These are phyloP conservation scores for Pyricularia pennisetigena DNA, from an alignment of 2,329 filamentous ascomycete species.

Conservation along the genomic window DNA sequence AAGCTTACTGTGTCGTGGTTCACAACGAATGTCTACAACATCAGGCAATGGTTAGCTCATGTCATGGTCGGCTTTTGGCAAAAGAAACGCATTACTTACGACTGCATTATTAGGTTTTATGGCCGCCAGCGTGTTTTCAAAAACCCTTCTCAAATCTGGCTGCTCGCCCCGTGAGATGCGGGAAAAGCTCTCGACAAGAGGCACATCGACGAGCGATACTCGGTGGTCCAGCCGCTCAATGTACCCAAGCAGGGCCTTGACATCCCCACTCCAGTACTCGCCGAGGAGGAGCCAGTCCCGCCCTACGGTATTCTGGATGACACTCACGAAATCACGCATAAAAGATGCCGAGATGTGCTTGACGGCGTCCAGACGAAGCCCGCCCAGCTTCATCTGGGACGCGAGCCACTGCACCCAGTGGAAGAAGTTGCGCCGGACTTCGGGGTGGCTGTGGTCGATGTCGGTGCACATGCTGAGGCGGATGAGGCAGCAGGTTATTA, in stretches of 20 bases:
- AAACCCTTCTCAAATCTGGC: conserved; percentile 50
- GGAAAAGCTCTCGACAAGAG: conserved; percentile 57
- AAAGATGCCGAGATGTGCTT: conserved; percentile 24
- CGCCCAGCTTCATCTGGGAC: conserved; percentile 18
- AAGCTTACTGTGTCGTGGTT: conserved; percentile 52
- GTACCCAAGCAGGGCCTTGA: conserved; percentile 25
- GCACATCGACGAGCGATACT: conserved; percentile 53
- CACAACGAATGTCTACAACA: conserved; percentile 46
- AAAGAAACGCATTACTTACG: conserved; percentile 22
- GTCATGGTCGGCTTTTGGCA: not conserved
- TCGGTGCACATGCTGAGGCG: conserved; percentile 26
- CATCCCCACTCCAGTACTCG: conserved; percentile 58
- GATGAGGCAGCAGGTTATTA: no score
- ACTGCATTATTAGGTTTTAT: conserved; percentile 46
- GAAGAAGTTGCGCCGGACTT: conserved; percentile 20
- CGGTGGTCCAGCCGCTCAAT: conserved; percentile 44
- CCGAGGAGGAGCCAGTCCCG: conserved; percentile 56
- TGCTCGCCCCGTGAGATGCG: conserved; percentile 39
- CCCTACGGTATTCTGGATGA: conserved; percentile 22
- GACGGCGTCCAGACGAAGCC: conserved; percentile 23
- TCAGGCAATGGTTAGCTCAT: not conserved
- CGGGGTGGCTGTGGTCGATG: conserved; percentile 21
- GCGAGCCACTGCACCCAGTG: conserved; percentile 22
- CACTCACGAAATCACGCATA: conserved; percentile 16
- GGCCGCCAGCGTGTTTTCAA: conserved; percentile 45